Percentiles rank a stretch among this genome's conserved stretches.
Conservation (phyloP, 768 basidiomycete genomes). For the Podaxis pistillaris region DNA sequence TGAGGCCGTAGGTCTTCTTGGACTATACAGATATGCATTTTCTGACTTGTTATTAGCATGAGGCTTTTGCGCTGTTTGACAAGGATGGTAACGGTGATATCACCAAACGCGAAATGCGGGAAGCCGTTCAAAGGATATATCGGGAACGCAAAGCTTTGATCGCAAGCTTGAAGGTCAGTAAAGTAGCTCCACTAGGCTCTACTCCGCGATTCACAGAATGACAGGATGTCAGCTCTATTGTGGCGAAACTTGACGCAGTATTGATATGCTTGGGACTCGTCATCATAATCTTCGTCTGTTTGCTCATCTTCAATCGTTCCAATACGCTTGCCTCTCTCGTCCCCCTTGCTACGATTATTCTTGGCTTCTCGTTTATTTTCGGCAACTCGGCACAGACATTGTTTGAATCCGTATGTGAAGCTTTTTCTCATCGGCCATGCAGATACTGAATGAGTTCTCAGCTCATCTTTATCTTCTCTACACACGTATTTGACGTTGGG, state of each 20-base stretch:
- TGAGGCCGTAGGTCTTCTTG: constrained; percentile 57
- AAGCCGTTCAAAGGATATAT: constrained; percentile 79
- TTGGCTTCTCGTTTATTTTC: constrained; percentile 85
- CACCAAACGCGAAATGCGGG: constrained; percentile 75
- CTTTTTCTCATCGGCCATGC: not conserved
- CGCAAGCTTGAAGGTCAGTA: constrained; percentile 62
- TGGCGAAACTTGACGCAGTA: constrained; percentile 78
- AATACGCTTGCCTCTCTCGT: constrained; percentile 72
- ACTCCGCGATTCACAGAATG: not conserved
- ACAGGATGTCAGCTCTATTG: constrained; percentile 69
- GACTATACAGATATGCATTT: constrained; percentile 1
- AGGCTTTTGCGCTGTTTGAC: constrained; percentile 71
- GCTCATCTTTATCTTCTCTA: constrained; percentile 85
- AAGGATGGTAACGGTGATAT: constrained; percentile 85
- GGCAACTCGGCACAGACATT: constrained; percentile 77
- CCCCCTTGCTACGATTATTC: constrained; percentile 74
- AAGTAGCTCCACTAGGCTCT: not conserved
- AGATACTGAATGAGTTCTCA: constrained; percentile 22
- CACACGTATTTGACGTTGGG: constrained; percentile 84
- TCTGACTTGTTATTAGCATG: constrained; percentile 40
- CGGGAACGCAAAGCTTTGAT: constrained; percentile 71
- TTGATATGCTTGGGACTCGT: constrained; percentile 57
- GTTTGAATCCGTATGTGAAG: constrained; percentile 64
- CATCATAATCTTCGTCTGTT: constrained; percentile 61
- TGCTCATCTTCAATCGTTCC: constrained; percentile 71